Base-by-base conservation (phyloP, 495 filamentous ascomycete species). In the Parachaetomium inaequale region DNA sequence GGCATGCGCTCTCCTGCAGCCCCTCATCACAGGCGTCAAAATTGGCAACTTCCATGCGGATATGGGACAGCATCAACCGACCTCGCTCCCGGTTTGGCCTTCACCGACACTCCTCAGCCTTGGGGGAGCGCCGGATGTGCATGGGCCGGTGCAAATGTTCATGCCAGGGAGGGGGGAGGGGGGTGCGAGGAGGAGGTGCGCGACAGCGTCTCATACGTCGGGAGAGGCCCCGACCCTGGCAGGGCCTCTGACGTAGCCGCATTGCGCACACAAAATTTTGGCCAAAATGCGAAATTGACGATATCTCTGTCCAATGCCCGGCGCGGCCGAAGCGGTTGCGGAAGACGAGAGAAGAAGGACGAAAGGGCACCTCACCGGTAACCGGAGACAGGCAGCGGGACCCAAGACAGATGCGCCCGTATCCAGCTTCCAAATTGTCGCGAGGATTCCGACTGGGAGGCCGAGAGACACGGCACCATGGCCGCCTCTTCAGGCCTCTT, bases 91-190 rank as follows among this genome's bases (percentile, higher is more conserved):
- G 47, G 55, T 51, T 40, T 61, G 60, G 50, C 55, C 45, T 61
- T 72, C 71, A 73, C 71, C 69, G 69, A 73, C 69, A 68, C 60
- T 72, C 67, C 61, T 47, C 15, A 49, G 57, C 55, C 47, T 42
- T 36, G 36, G 50, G 26, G 56, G 47, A 47, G 49, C 54, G 59
- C 59, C 56, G 29, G 55, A 47, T 31, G 50, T 66, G 64, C 63
- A 65, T 56, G 43, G 49, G 52, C 42, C 15, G 59, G 63, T 64
- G 70, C 64, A 73, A 29, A 31, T 62, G 56, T 55, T 67, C 63
- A 70, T 68, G 65, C 65, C 50, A 17, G 19, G 34, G 12, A 17
- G 36, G 36, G 36, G 21, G 54, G 55, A 46, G 42, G 59, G 56
- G 62, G 59, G 54, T 40, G 42, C 11, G 32, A 11, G 58, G 53